A percentile compares a stretch with the other conserved stretches of the same genome.
Conservation (phyloP, 768 basidiomycete species). For the Pisolithus tinctorius region DNA sequence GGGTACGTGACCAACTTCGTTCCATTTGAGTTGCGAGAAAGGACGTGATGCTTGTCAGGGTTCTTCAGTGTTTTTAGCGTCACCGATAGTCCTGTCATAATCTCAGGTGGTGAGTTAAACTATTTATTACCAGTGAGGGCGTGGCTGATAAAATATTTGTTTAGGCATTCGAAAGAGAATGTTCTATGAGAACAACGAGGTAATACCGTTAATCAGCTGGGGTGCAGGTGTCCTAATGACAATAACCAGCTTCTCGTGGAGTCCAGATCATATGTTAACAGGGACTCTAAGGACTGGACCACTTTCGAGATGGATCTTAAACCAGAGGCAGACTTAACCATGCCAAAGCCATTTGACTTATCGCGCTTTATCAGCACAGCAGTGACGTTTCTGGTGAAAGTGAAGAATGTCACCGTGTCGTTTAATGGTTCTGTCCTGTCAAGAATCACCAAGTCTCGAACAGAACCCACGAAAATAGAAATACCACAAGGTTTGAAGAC, state of each 20-base stretch:
- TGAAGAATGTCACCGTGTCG: constrained; percentile 14
- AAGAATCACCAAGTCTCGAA: constrained; percentile 1
- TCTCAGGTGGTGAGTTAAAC: constrained; percentile 14
- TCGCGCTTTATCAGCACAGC: constrained; percentile 40
- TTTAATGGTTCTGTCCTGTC: constrained; percentile 4
- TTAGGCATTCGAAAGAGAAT: constrained; percentile 1
- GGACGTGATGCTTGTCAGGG: background rate
- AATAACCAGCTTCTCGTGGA: constrained; percentile 2
- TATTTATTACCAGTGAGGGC: background rate
- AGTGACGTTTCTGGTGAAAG: constrained; percentile 41
- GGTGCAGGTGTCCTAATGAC: background rate
- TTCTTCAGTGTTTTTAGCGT: constrained; percentile 26
- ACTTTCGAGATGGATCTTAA: constrained; percentile 42
- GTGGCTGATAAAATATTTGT: background rate
- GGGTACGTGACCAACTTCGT: constrained; percentile 8
- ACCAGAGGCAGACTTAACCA: constrained; percentile 27
- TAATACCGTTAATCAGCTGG: background rate
- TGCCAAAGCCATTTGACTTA: constrained; percentile 41
- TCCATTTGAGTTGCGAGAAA: background rate
- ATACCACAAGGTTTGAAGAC: background rate
- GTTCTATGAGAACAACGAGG: constrained; percentile 6
- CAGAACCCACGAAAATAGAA: background rate
- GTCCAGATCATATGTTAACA: background rate
- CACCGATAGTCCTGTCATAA: constrained; percentile 22
- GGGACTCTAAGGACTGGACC: constrained; percentile 27